Evolutionary conservation across 495 filamentous ascomycete genomes (phyloP), one percentile per base, ranked within the genome.

Genomic region (Cryomyces minteri): DNA sequence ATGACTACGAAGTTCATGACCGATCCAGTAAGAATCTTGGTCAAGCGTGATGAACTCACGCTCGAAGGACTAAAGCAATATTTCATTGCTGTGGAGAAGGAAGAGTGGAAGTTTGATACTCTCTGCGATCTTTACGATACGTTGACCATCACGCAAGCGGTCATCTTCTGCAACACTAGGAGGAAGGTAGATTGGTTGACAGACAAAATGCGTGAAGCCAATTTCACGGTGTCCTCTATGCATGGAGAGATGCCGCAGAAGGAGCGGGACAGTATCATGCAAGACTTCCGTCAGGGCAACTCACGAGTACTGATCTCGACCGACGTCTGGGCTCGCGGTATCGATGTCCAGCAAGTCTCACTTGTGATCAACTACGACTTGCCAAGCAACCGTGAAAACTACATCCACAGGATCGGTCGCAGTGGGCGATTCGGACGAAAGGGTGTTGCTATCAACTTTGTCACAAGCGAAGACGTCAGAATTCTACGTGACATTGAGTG

Each of bases 1-100:
- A 88, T 99, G 77, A 99, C 90, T 4, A 96, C 92, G 45, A 96
- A 96, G 64, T 99, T 99, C 75, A 99, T 99, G 90, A 92, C 84
- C 9, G 90, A 99, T 57, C 92, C 90, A 14, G 90, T 99, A 31
- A 84, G 90, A 50, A 94, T 99, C 55, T 68, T 99, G n/a, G 90
- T 99, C 59, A 96, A 99, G 78, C 87, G 86, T 79, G 90, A 94
- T 62, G 90, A 99, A 63, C 72, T 99, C 68, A 99, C 90, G 6
- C 76, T 99, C 31, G 90, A 99, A 65, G 90, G 90, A 49, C 77
- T 99, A 47, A 96, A 96, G 71, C 90, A 99, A 63, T 99, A 93
- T 67, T 99, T 93, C 66, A 99, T 99, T 55, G 92, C 90, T 8
- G 88, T 96, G 31, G 90, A 99, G 67, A 96, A 95, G 67, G 90